Evolutionary conservation across 495 filamentous ascomycete genomes (phyloP).

Genomic region (Aspergillus baeticus): DNA sequence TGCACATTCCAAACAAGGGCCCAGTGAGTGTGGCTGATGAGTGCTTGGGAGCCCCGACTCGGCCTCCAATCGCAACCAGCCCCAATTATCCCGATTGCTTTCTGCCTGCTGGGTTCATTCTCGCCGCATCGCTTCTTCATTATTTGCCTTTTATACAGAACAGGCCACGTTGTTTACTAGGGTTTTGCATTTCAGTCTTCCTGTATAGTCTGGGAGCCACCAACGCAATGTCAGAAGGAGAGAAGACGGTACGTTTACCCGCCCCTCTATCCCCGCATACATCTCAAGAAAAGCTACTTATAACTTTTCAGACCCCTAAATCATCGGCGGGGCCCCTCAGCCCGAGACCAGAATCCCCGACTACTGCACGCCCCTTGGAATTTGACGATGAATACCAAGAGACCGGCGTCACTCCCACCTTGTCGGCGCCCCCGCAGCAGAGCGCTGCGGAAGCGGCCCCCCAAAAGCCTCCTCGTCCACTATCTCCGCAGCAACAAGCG

Average conservation of each 20-base stretch:
- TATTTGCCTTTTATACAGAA: neutral
- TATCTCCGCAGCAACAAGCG: slow-evolving; percentile 77
- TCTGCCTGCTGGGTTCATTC: slow-evolving; percentile 24
- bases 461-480: slow-evolving; percentile 83
- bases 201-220: neutral
- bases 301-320: slow-evolving; percentile 29
- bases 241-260: slow-evolving; percentile 37
- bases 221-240: slow-evolving; percentile 40
- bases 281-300: slow-evolving; percentile 22
- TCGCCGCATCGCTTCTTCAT: slow-evolving; percentile 6
- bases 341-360: slow-evolving; percentile 72
- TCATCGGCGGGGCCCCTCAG: slow-evolving; percentile 30
- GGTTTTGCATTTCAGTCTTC: neutral
- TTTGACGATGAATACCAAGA: slow-evolving; percentile 86
- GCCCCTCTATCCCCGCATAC: slow-evolving; percentile 1
- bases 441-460: slow-evolving; percentile 54
- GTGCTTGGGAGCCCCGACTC: slow-evolving; percentile 25
- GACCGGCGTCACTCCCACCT: slow-evolving; percentile 40
- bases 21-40: slow-evolving; percentile 20
- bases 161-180: neutral
- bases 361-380: slow-evolving; percentile 77
- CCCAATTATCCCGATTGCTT: slow-evolving; percentile 21
- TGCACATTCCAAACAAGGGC: slow-evolving; percentile 8
- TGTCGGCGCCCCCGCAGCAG: slow-evolving; percentile 35
- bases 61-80: slow-evolving; percentile 24